These are phyloP conservation scores for Leucocoprinus leucothites DNA, from an alignment of 768 basidiomycete genomes.

Conservation along the genomic window DNA sequence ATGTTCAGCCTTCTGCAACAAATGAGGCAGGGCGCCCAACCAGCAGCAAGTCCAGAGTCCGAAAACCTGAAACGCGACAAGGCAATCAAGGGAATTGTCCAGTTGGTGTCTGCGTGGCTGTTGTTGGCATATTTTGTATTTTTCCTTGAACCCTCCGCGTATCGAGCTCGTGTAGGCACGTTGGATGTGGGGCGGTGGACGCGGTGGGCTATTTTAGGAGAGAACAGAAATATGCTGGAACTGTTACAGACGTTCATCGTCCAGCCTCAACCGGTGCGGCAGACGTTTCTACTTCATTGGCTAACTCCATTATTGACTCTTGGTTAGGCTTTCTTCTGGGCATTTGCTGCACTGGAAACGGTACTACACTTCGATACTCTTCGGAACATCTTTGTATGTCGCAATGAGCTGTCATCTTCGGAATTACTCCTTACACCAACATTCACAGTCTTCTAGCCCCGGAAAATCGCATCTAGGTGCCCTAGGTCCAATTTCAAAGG, in stretches of 20 bases:
- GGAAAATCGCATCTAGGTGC: conserved; percentile 63
- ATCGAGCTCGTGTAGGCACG: conserved; percentile 33
- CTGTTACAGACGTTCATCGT: conserved; percentile 38
- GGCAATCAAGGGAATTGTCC: conserved; percentile 57
- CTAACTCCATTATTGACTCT: conserved; percentile 4
- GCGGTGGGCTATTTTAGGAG: conserved; percentile 60
- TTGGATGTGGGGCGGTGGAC: conserved; percentile 41
- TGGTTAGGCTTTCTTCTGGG: conserved; percentile 77
- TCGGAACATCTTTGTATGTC: conserved; percentile 63
- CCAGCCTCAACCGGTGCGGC: conserved; percentile 52
- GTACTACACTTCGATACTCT: conserved; percentile 70
- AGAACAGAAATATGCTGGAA: conserved; percentile 27
- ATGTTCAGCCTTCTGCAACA: conserved; percentile 20
- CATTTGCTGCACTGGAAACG: conserved; percentile 70
- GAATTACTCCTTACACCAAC: not conserved
- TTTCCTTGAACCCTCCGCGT: conserved; percentile 57
- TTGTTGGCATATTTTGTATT: conserved; percentile 68
- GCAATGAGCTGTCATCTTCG: not conserved
- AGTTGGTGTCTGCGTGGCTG: conserved; percentile 60
- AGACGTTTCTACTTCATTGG: not conserved
- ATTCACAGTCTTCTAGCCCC: conserved; percentile 57
- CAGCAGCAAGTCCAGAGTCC: not conserved
- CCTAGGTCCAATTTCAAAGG: conserved; percentile 57
- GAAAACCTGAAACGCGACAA: conserved; percentile 17
- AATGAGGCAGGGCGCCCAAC: conserved; percentile 14